phyloP scores from a whole-genome alignment of 495 filamentous ascomycete genomes.

The Podospora sp. region DNA sequence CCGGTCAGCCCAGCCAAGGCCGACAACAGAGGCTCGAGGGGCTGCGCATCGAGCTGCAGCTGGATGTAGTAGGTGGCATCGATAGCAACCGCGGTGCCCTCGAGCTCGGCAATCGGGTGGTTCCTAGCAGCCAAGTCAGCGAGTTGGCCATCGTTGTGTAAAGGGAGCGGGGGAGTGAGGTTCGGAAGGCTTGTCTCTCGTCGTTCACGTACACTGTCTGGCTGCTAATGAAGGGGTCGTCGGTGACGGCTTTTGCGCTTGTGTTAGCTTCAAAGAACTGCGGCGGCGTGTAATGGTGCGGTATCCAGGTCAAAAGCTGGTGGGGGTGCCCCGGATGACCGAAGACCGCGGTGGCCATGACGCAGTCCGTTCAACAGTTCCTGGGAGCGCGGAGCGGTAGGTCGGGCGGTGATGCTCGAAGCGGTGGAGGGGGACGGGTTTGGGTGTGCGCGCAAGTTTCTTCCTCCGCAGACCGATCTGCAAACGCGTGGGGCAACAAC shows the following conservation, averaged over 20 bases:
- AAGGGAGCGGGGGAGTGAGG: neutral
- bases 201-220: slow-evolving; percentile 45
- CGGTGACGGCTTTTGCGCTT: slow-evolving; percentile 39
- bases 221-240: slow-evolving; percentile 50
- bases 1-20: slow-evolving; percentile 91
- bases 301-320: neutral
- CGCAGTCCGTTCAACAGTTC: neutral
- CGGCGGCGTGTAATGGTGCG: neutral
- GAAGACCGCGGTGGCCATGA: neutral
- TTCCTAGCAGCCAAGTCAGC: slow-evolving; percentile 32
- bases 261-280: slow-evolving; percentile 25
- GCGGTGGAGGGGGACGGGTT: slow-evolving; percentile 12
- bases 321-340: neutral
- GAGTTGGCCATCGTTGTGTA: neutral
- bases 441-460: slow-evolving; percentile 3
- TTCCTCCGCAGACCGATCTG: neutral
- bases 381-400: neutral
- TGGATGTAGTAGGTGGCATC: slow-evolving; percentile 89
- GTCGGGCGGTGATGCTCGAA: neutral
- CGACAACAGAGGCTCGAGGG: slow-evolving; percentile 80
- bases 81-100: slow-evolving; percentile 74
- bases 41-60: slow-evolving; percentile 66
- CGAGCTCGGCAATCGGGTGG: slow-evolving; percentile 52
- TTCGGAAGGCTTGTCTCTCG: neutral
- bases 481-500: slow-evolving; percentile 2